Base-by-base conservation (phyloP, 371 early-diverging fungal species). In the Dichotomocladium elegans region DNA sequence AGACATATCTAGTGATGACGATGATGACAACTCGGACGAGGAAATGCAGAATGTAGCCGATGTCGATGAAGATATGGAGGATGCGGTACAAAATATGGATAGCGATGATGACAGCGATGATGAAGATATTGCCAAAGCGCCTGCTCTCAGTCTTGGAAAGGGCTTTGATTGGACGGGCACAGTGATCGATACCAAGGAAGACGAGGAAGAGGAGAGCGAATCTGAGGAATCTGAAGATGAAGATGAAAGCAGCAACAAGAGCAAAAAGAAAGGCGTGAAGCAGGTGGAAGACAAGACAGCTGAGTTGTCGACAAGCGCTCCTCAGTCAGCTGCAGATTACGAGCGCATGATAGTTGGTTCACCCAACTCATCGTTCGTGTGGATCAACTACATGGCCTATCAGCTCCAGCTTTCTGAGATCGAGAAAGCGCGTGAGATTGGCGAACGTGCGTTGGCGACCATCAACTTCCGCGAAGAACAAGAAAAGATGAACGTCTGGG, bases 311-410 rank as follows among this genome's bases (percentile, higher is more conserved):
- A 66, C 73, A 2, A 64, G 63, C 24, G 78, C 85, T 28, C 85
- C 86, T 19, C 81, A 85, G 60, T 72, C 74, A 1, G 74, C 78
- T 7, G 68, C 70, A 17, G 89, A 96, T 62, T 97, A 86, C 63
- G 98, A 98, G 61, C 86, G 95, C 43, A 67, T 94, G 30, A 55
- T 98, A 34, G 77, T 98, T 28, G 93, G 92, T 8, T 93, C 94
- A 24, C 99, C 99, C 61, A 92, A 95, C 78, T 89, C 90, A 28
- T 97, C 97, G 12, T 93, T 84, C 77, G 57, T 97, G 49, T 98
- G 99, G 99, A 91, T 98, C 63, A 92, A 95, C 70, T 98, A 92
- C 65, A 98, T 98, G 98, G 95, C 97, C 4, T 92, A 90, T 77
- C 92, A 92, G 55, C 76, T 96, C 4, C 86, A 95, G 53, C 70